Percentiles rank a stretch among this genome's conserved stretches.
Conservation (phyloP, 202 grass and related monocot species). For the Saccharum hybrid region DNA sequence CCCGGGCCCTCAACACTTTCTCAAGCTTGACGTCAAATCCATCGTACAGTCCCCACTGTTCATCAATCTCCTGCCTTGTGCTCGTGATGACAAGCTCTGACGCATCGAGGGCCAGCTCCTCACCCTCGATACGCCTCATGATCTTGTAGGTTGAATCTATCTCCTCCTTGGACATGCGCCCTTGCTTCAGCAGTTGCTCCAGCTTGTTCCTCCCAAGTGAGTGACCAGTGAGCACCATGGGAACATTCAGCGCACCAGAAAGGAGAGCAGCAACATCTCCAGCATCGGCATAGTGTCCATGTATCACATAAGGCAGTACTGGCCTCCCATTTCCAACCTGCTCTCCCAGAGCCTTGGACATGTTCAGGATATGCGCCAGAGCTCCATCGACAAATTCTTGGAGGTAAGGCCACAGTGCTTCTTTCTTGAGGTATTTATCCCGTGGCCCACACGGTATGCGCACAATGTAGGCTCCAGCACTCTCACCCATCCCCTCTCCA, state of each 20-base stretch:
- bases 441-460: constrained; percentile 90
- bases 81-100: constrained; percentile 94
- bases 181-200: constrained; percentile 91
- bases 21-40: constrained; percentile 89
- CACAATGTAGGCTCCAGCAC: constrained; percentile 83
- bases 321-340: constrained; percentile 77
- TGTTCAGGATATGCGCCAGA: constrained; percentile 84
- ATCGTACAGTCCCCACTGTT: constrained; percentile 97
- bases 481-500: constrained; percentile 71
- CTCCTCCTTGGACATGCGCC: constrained; percentile 75
- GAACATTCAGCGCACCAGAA: constrained; percentile 80
- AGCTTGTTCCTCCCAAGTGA: constrained; percentile 95
- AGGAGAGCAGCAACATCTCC: constrained; percentile 88
- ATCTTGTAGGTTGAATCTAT: constrained; percentile 93
- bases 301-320: constrained; percentile 91
- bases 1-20: constrained; percentile 74
- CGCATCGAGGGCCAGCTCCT: constrained; percentile 84
- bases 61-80: constrained; percentile 94
- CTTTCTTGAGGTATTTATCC: constrained; percentile 80
- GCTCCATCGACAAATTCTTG: constrained; percentile 91
- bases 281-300: constrained; percentile 94
- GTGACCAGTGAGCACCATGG: constrained; percentile 98
- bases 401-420: constrained; percentile 84
- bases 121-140: constrained; percentile 93
- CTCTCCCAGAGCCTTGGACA: constrained; percentile 83